Base-by-base conservation (phyloP, 805 yeast species). In the Candida cerambycidarum region DNA sequence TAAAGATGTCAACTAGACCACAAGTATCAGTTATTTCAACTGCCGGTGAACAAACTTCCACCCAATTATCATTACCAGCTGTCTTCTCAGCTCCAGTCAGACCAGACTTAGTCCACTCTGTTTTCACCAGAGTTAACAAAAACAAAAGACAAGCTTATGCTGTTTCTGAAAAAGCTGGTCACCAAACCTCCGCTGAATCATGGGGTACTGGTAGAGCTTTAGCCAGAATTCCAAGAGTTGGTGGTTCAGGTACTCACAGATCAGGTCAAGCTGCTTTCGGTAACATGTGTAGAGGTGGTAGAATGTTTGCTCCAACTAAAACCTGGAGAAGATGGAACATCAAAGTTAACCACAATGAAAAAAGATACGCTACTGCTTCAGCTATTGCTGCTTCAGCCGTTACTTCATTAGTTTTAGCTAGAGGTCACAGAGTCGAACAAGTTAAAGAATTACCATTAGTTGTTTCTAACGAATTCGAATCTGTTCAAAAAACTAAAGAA, bases 141-240 rank as follows among this genome's bases (percentile, higher is more conserved):
- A 93, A 93, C 96, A 92, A 92, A 89, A 89, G 99, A 80, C 99
- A 93, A 81, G 97, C 99, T 76, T 93, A 93, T 85, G 97, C 99
- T 73, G 99, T 93, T 64, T 85, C 98, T 64, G 89, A 83, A 73
- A 87, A 89, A 80, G 99, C 99, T 69, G 99, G 99, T 81, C 96
- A 89, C 85, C 98, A 93, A 82, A 90, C 97, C 78, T 92, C 98
- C 55, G 99, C 99, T 74, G 97, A 89, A 80, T 93, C 99, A 56
- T 93, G 99, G 99, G 99, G 99, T 89, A 93, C 99, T 65, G 99
- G 99, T 83, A 90, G 99, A 83, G 99, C 99, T 78, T 97, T 93
- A 71, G 98, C 99, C 80, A 92, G 99, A 84, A 92, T 93, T 76
- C 99, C 99, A 82, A 90, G 99, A 85, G 98, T 93, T 73, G 97